These are phyloP conservation scores for Phialophora tarda DNA, from an alignment of 2,329 filamentous ascomycete genomes.

Conservation along the genomic window DNA sequence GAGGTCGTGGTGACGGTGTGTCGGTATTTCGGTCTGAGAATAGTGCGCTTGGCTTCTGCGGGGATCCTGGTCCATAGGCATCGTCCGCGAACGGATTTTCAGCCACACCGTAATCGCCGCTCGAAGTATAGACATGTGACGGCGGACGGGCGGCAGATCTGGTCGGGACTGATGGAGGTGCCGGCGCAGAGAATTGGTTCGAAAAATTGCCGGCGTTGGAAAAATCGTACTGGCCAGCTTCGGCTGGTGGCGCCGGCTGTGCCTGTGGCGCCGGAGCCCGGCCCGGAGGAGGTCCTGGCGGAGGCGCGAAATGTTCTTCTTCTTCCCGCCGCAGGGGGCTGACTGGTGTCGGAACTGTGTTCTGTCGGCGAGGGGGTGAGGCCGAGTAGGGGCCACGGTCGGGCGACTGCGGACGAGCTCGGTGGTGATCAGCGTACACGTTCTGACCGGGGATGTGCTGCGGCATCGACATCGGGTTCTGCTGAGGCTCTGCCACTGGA, in stretches of 20 bases:
- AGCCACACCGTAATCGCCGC: slow-evolving; percentile 31
- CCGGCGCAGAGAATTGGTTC: slow-evolving; percentile 32
- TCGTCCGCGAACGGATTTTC: slow-evolving; percentile 40
- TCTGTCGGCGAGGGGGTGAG: slow-evolving; percentile 30
- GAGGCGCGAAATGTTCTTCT: slow-evolving; percentile 32
- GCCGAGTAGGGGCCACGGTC: slow-evolving; percentile 24
- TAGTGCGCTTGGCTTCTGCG: slow-evolving; percentile 24
- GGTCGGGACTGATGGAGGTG: slow-evolving; percentile 29
- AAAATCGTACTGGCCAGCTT: slow-evolving; percentile 20
- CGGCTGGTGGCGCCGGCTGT: slow-evolving; percentile 7
- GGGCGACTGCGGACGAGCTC: not conserved
- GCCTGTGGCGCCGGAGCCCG: slow-evolving; percentile 16
- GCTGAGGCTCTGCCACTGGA: slow-evolving; percentile 20
- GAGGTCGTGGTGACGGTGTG: slow-evolving; percentile 24
- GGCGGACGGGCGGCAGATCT: slow-evolving; percentile 23
- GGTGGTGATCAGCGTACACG: slow-evolving; percentile 27
- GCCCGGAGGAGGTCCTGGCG: slow-evolving; percentile 33
- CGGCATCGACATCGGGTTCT: slow-evolving; percentile 19
- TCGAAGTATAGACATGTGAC: slow-evolving; percentile 28
- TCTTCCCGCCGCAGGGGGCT: slow-evolving; percentile 20
- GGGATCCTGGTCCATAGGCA: slow-evolving; percentile 26
- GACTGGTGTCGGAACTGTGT: slow-evolving; percentile 25
- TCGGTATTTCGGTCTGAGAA: slow-evolving; percentile 30
- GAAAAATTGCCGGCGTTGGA: slow-evolving; percentile 29
- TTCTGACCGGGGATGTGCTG: slow-evolving; percentile 35